These are phyloP conservation scores for Petunia hybrid DNA, from an alignment of 305 asterid species.

Conservation along the genomic window DNA sequence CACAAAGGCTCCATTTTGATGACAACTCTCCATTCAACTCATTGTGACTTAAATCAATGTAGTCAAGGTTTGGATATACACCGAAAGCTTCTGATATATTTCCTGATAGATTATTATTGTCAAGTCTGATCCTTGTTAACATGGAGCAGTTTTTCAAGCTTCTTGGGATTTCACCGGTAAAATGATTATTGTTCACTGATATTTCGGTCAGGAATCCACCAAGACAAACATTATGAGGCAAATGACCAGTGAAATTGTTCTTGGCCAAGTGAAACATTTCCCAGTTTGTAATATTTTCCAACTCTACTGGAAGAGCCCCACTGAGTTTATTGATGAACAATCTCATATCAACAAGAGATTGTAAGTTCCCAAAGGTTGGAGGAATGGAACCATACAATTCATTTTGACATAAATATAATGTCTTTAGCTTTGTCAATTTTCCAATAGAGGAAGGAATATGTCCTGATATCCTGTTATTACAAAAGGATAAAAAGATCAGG, in stretches of 20 bases:
- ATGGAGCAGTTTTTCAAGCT: conserved; percentile 31
- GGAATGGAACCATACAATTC: conserved; percentile 36
- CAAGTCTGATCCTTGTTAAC: conserved; percentile 18
- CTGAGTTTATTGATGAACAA: conserved; percentile 37
- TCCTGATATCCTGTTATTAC: conserved; percentile 36
- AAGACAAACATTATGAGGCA: conserved; percentile 41
- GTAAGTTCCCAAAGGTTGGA: conserved; percentile 29
- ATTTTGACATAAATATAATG: conserved; percentile 30
- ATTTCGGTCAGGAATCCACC: conserved; percentile 37
- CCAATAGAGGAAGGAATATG: conserved; percentile 36
- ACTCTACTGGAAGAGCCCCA: conserved; percentile 33
- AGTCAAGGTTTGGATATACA: conserved; percentile 25
- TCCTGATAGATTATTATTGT: conserved; percentile 25
- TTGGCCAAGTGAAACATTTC: conserved; percentile 27
- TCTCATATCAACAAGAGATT: conserved; percentile 27
- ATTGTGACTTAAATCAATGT: conserved; percentile 32
- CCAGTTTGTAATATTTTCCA: conserved; percentile 29
- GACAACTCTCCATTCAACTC: conserved; percentile 25
- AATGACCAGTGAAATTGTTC: conserved; percentile 36
- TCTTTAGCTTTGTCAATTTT: conserved; percentile 14
- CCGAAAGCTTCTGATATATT: conserved; percentile 30
- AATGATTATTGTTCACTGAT: conserved; percentile 34
- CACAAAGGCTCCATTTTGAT: conserved; percentile 28
- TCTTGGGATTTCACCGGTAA: conserved; percentile 35
- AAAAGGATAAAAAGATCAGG: conserved; percentile 26